Evolutionary conservation across 164 flowering plant genomes (phyloP).

Genomic region (Berberis vulgaris): DNA sequence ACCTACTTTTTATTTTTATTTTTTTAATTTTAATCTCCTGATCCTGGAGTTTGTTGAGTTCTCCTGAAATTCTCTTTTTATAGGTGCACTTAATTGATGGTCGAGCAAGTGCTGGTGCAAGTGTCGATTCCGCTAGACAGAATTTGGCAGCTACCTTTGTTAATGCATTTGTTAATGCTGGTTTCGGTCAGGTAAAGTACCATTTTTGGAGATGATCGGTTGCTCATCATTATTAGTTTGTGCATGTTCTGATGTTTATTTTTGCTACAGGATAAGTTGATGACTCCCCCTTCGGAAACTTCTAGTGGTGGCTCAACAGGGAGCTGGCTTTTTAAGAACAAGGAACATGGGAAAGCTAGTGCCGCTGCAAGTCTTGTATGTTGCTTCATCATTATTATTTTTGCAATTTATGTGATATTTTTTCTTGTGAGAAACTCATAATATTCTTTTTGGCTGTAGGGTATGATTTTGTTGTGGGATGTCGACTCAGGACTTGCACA

Average conservation of each 20-base stretch:
- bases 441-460: constrained; percentile 30
- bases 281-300: constrained; percentile 76
- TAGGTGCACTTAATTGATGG: constrained; percentile 97
- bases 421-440: background rate
- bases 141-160: constrained; percentile 97
- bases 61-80: background rate
- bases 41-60: background rate
- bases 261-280: constrained; percentile 74
- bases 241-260: background rate
- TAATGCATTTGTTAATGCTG: constrained; percentile 99
- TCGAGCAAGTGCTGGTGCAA: constrained; percentile 91
- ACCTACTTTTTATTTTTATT: no score
- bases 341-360: constrained; percentile 97
- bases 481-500: constrained; percentile 91
- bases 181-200: constrained; percentile 80
- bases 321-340: constrained; percentile 95
- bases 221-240: background rate
- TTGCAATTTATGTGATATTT: background rate
- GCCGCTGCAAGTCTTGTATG: constrained; percentile 98
- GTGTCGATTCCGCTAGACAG: constrained; percentile 93
- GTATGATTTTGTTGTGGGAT: constrained; percentile 95
- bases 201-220: background rate
- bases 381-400: background rate
- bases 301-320: constrained; percentile 68
- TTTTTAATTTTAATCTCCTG: no score